phyloP scores from a whole-genome alignment of 2,329 filamentous ascomycete species.

The Botrytis galanthina region DNA sequence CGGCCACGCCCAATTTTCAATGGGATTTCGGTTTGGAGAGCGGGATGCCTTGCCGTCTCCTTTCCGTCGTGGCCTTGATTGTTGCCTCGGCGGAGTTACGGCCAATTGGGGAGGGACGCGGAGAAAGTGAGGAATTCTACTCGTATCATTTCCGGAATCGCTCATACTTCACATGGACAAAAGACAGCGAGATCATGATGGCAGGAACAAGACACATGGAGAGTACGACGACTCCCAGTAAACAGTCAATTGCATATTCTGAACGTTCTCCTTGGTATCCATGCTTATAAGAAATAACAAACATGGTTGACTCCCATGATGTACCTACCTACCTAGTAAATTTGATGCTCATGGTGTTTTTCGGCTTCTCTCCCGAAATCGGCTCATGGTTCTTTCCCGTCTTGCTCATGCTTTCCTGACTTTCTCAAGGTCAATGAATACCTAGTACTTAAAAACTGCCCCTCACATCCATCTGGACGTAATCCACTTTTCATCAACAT shows the following conservation, averaged over 20 bases:
- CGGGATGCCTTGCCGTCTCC: background rate
- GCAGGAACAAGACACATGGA: background rate
- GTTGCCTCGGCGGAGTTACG: background rate
- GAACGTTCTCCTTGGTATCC: background rate
- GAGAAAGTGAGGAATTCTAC: background rate
- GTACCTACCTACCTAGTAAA: too few relatives aligned
- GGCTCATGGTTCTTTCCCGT: background rate
- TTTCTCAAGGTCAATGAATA: background rate
- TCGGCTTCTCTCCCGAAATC: background rate
- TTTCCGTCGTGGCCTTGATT: background rate
- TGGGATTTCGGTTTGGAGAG: background rate
- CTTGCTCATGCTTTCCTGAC: background rate
- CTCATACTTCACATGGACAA: background rate
- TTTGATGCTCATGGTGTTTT: background rate
- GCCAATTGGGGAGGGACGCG: background rate
- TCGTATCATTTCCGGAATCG: background rate
- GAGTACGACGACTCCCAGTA: background rate
- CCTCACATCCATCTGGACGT: background rate
- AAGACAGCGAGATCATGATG: background rate
- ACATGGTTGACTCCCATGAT: background rate
- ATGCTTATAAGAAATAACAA: background rate
- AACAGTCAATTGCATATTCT: background rate
- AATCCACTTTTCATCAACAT: background rate
- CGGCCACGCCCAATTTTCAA: background rate
- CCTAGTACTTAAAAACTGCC: background rate